Percentiles rank a stretch among this genome's conserved stretches.
phyloP scores from a whole-genome alignment of 1,284 basidiomycete genomes.

The Golubevia sp. region DNA sequence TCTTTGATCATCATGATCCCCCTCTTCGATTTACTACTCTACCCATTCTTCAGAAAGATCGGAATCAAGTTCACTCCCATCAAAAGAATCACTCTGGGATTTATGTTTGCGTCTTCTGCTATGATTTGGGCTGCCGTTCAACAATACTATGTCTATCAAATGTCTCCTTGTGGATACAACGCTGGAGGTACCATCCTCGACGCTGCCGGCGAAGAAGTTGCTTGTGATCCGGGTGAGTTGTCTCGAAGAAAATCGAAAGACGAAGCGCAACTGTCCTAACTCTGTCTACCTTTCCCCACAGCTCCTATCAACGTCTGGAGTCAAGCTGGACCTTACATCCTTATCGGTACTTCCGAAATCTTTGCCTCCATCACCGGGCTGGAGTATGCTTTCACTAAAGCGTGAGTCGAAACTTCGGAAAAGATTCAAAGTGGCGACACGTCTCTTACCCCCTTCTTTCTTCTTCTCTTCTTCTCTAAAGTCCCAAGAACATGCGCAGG shows the following conservation, averaged over 20 bases:
- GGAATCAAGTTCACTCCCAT: slow-evolving; percentile 61
- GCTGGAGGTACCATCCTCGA: slow-evolving; percentile 62
- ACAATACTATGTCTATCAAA: slow-evolving; percentile 65
- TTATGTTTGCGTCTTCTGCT: slow-evolving; percentile 43
- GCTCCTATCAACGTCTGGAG: slow-evolving; percentile 61
- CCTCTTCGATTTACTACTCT: slow-evolving; percentile 63
- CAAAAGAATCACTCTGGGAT: slow-evolving; percentile 59
- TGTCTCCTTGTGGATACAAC: slow-evolving; percentile 63
- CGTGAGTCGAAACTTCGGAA: too few species aligned
- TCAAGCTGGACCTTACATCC: slow-evolving; percentile 64
- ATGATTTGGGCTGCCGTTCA: slow-evolving; percentile 64
- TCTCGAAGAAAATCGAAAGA: slow-evolving; percentile 25
- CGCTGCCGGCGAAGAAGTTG: slow-evolving; percentile 14
- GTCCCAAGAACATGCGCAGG: too few species aligned
- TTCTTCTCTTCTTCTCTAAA: too few species aligned
- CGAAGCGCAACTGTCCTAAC: slow-evolving; percentile 13
- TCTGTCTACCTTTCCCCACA: slow-evolving; percentile 16
- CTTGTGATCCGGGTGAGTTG: slow-evolving; percentile 2
- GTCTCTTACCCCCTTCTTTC: too few species aligned
- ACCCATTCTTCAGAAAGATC: slow-evolving; percentile 62
- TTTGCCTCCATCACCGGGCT: slow-evolving; percentile 65
- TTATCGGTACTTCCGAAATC: slow-evolving; percentile 65
- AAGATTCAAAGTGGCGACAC: too few species aligned
- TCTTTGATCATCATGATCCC: slow-evolving; percentile 64
- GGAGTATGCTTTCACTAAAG: slow-evolving; percentile 65